These are phyloP conservation scores for Parachlorella kessleri DNA, from an alignment of 139 green algal genomes.

Conservation along the genomic window DNA sequence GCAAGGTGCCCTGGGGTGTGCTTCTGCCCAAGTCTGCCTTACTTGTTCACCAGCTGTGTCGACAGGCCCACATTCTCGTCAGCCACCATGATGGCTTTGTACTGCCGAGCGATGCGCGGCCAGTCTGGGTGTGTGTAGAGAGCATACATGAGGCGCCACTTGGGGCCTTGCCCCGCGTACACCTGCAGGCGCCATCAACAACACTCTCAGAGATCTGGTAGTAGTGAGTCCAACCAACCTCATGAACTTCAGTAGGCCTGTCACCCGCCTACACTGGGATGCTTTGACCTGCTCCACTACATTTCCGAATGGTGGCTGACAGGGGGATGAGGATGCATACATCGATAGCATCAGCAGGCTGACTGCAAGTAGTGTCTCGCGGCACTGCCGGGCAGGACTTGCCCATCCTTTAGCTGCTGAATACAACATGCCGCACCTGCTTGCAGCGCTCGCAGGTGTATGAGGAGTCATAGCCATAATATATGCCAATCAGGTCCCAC, in stretches of 20 bases:
- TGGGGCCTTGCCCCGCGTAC: conserved; percentile 10
- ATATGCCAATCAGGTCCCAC: conserved; percentile 13
- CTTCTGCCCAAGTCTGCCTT: no score
- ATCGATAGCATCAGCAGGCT: no score
- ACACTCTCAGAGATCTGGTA: no score
- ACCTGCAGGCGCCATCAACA: conserved; percentile 10
- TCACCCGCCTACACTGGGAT: background rate
- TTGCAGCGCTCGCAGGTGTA: background rate
- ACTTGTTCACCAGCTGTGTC: background rate
- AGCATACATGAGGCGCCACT: conserved; percentile 24
- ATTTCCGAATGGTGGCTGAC: no score
- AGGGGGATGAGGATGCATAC: no score
- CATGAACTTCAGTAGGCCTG: conserved; percentile 7
- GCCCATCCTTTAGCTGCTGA: no score
- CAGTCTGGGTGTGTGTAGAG: conserved; percentile 18
- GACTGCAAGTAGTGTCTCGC: no score
- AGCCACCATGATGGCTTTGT: conserved; percentile 2
- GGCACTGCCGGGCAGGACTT: no score
- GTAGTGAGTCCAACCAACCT: no score
- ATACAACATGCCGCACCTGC: background rate
- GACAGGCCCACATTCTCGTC: conserved; percentile 9
- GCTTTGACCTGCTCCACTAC: conserved; percentile 20
- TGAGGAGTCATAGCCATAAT: conserved; percentile 6
- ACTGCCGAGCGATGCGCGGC: background rate
- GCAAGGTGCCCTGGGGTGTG: no score